Percentiles rank a stretch among this genome's conserved stretches.
phyloP scores from a whole-genome alignment of 1,139 yeast species.

The Debaryomyces coudertii region DNA sequence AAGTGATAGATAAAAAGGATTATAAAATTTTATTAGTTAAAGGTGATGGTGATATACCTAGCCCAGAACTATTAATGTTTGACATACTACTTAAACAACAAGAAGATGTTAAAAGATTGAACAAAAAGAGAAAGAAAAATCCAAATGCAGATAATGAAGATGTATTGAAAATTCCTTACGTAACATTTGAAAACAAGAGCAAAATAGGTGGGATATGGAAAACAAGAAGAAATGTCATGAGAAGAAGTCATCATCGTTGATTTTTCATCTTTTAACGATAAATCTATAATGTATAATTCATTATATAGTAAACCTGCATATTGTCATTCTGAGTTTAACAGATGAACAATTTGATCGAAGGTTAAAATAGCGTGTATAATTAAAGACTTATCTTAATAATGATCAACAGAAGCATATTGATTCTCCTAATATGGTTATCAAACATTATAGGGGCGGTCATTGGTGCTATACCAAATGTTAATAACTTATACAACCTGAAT shows the following conservation, averaged over 20 bases:
- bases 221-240: conserved; percentile 62
- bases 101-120: conserved; percentile 15
- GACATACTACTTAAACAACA: conserved; percentile 20
- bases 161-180: conserved; percentile 45
- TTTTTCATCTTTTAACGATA: neutral
- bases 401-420: neutral
- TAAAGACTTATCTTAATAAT: neutral
- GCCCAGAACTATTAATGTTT: conserved; percentile 35
- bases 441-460: neutral
- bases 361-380: neutral
- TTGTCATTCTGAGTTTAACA: neutral
- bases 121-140: conserved; percentile 18
- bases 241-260: conserved; percentile 37
- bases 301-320: conserved; percentile 5
- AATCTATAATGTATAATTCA: conserved; percentile 1
- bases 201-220: conserved; percentile 65
- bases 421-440: neutral
- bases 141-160: conserved; percentile 15
- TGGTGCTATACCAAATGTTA: conserved; percentile 6
- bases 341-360: neutral
- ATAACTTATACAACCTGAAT: neutral
- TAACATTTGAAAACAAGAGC: conserved; percentile 50
- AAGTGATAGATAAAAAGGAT: conserved; percentile 21
- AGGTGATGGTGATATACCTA: conserved; percentile 63
- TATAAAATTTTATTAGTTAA: conserved; percentile 53